Evolutionary conservation across 1,284 basidiomycete genomes (phyloP).

Genomic region (Ustanciosporium gigantosporum): DNA sequence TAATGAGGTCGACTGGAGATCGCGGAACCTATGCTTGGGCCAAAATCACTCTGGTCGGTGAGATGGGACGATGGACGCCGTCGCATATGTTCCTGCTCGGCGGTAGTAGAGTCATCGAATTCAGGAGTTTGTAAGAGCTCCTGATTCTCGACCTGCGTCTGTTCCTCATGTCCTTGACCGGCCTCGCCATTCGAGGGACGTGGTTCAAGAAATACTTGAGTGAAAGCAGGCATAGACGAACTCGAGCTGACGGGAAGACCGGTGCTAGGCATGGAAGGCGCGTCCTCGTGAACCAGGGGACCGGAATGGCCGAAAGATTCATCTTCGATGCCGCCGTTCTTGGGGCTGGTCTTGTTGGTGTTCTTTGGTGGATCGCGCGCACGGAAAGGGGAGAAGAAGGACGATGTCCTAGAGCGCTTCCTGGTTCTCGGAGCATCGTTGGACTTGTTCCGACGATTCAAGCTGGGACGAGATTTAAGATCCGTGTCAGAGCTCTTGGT

Average conservation of each 20-base stretch:
- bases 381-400: slow-evolving; percentile 35
- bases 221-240: slow-evolving; percentile 7
- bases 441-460: slow-evolving; percentile 21
- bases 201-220: not conserved
- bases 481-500: slow-evolving; percentile 7
- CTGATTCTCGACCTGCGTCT: not conserved
- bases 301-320: slow-evolving; percentile 29
- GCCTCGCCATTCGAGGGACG: not conserved
- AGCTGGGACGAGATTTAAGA: slow-evolving; percentile 2
- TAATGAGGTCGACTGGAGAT: slow-evolving; percentile 7
- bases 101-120: not conserved
- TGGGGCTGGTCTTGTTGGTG: slow-evolving; percentile 1
- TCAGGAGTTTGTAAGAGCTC: slow-evolving; percentile 13
- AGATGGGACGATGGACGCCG: slow-evolving; percentile 9
- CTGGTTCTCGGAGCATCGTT: slow-evolving; percentile 6
- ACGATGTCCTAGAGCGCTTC: slow-evolving; percentile 7
- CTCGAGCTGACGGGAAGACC: slow-evolving; percentile 21
- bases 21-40: slow-evolving; percentile 10
- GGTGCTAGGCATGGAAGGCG: slow-evolving; percentile 5
- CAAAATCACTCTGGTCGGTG: slow-evolving; percentile 17
- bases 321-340: not conserved
- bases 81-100: not conserved
- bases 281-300: slow-evolving; percentile 10
- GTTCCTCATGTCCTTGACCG: slow-evolving; percentile 9
- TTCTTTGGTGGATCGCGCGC: slow-evolving; percentile 15